phyloP scores from a whole-genome alignment of 768 basidiomycete species.

The Serendipita sp. region DNA sequence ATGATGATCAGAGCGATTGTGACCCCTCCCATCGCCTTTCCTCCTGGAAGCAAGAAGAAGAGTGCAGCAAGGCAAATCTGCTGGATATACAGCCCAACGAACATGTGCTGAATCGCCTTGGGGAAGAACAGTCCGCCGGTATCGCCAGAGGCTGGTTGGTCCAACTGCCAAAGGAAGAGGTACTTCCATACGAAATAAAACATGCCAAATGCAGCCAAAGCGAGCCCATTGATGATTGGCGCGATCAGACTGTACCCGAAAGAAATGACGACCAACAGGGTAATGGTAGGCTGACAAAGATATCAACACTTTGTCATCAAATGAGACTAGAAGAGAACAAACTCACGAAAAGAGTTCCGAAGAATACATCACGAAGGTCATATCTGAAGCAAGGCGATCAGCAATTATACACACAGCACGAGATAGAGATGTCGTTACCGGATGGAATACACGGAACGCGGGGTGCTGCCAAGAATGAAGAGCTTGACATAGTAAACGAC shows the following conservation, averaged over 20 bases:
- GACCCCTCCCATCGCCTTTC: slow-evolving; percentile 49
- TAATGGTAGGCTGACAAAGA: slow-evolving; percentile 32
- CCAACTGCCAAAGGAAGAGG: slow-evolving; percentile 65
- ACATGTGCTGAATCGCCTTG: slow-evolving; percentile 81
- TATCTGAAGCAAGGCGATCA: slow-evolving; percentile 33
- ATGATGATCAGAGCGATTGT: slow-evolving; percentile 74
- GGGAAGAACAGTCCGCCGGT: slow-evolving; percentile 95
- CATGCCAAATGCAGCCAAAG: slow-evolving; percentile 63
- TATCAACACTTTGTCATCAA: no score
- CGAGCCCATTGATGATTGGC: slow-evolving; percentile 86
- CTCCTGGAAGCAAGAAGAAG: slow-evolving; percentile 72
- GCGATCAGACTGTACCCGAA: slow-evolving; percentile 78
- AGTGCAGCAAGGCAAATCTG: slow-evolving; percentile 72
- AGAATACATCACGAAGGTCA: slow-evolving; percentile 40
- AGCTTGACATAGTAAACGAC: slow-evolving; percentile 84
- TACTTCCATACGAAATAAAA: slow-evolving; percentile 54
- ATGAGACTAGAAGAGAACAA: no score
- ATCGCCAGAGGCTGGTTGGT: slow-evolving; percentile 51
- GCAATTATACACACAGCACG: no score
- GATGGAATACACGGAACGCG: slow-evolving; percentile 67
- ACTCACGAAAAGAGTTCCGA: slow-evolving; percentile 59
- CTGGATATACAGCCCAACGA: slow-evolving; percentile 86
- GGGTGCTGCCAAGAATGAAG: slow-evolving; percentile 74
- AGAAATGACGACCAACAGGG: slow-evolving; percentile 69
- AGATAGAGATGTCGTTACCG: no score